A percentile compares a stretch with the other conserved stretches of the same genome.
Evolutionary conservation across 1,284 basidiomycete genomes (phyloP).

Genomic region (Dichomitus squalens): DNA sequence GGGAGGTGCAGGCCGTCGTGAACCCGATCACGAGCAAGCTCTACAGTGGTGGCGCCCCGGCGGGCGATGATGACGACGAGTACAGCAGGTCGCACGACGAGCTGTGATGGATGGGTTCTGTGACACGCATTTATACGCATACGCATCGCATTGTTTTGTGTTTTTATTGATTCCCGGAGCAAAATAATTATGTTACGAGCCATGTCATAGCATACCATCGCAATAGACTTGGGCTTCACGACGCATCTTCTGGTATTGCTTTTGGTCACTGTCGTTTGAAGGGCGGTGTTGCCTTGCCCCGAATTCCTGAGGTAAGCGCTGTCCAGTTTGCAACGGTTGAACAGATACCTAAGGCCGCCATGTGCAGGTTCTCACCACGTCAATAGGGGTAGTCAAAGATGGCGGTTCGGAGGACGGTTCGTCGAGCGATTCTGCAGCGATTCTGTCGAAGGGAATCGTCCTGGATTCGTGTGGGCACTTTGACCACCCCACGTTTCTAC

Average conservation of each 20-base stretch:
- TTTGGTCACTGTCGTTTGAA: background rate
- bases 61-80: constrained; percentile 57
- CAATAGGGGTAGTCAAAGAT: no score
- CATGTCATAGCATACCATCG: constrained; percentile 25
- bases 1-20: constrained; percentile 61
- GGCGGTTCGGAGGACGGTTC: no score
- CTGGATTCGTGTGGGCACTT: no score
- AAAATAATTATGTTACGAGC: constrained; percentile 25
- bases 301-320: no score
- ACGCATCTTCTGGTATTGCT: constrained; percentile 5
- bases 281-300: no score
- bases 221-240: constrained; percentile 24
- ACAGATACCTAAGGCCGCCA: no score
- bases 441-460: no score
- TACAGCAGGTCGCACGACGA: constrained; percentile 64
- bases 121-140: background rate
- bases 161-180: constrained; percentile 25
- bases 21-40: constrained; percentile 77
- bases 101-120: constrained; percentile 43
- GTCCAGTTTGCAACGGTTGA: no score
- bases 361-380: no score
- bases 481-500: no score
- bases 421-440: no score
- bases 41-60: constrained; percentile 49
- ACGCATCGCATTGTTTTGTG: constrained; percentile 16